Base-by-base conservation (phyloP, 345 rosid genomes). In the Salix caprea region DNA sequence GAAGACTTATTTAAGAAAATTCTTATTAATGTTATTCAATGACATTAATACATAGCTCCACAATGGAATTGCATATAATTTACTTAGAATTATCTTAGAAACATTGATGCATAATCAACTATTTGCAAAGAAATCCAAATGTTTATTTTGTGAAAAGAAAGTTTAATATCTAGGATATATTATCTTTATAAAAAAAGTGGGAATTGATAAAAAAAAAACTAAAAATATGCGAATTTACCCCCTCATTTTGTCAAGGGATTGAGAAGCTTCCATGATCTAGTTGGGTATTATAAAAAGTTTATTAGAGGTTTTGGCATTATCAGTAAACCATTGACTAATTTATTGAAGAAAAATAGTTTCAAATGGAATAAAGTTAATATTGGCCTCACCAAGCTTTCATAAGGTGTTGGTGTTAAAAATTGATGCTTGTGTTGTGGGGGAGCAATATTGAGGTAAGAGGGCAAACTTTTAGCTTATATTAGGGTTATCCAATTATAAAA, bases 101-200 rank as follows among this genome's bases (percentile, higher is more conserved):
- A n/a, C n/a, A n/a, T n/a, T n/a, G n/a, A n/a, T n/a, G n/a, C n/a
- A n/a, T n/a, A n/a, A n/a, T n/a, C n/a, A n/a, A n/a, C n/a, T n/a
- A n/a, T n/a, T n/a, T n/a, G n/a, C n/a, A n/a, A n/a, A n/a, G n/a
- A n/a, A n/a, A n/a, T n/a, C n/a, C n/a, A n/a, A n/a, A n/a, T n/a
- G n/a, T n/a, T n/a, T n/a, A n/a, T n/a, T n/a, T n/a, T n/a, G n/a
- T n/a, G n/a, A n/a, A n/a, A n/a, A n/a, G n/a, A n/a, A n/a, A n/a
- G n/a, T n/a, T n/a, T 24, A 37, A 2, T 60, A 73, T 10, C 37
- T 23, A 10, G 56, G 76, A 1, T 54, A 73, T 58, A 21, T 60
- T 2, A 23, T 73, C 5, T 12, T 1, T 4, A 6, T 0, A 1
- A 14, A 10, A 4, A 36, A 7, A 0, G n/a, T 39, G 11, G 1